phyloP scores from a whole-genome alignment of 345 rosid genomes.

The Hevea brasiliensis region DNA sequence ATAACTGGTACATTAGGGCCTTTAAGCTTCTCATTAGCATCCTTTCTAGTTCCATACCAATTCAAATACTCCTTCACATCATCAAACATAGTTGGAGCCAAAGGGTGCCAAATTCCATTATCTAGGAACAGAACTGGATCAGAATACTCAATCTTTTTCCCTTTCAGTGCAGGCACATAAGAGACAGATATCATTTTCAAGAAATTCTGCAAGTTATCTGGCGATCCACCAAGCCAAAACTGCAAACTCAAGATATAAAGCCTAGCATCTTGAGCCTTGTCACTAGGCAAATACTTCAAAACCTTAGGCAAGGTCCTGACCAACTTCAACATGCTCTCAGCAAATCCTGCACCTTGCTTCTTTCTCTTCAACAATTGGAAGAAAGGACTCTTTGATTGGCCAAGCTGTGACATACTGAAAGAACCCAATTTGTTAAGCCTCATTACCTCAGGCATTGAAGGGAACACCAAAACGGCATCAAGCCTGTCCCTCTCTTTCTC shows the following conservation, averaged over 20 bases:
- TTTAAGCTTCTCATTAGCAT: constrained; percentile 71
- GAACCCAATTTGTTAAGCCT: constrained; percentile 95
- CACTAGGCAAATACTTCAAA: constrained; percentile 92
- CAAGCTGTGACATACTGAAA: constrained; percentile 95
- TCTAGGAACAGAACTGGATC: constrained; percentile 94
- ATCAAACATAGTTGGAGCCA: constrained; percentile 92
- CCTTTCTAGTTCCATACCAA: constrained; percentile 88
- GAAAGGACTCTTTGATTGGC: constrained; percentile 90
- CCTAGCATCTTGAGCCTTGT: constrained; percentile 98
- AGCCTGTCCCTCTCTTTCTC: constrained; percentile 94
- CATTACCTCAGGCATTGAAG: constrained; percentile 99
- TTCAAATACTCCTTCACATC: constrained; percentile 95
- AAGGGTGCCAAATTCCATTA: constrained; percentile 94
- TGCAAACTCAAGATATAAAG: constrained; percentile 92
- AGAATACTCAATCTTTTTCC: constrained; percentile 65
- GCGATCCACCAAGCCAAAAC: constrained; percentile 99
- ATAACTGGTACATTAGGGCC: constrained; percentile 64
- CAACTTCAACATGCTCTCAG: constrained; percentile 93
- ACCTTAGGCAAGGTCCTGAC: constrained; percentile 96
- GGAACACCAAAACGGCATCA: constrained; percentile 95
- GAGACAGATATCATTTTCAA: constrained; percentile 92
- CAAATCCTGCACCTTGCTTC: constrained; percentile 93
- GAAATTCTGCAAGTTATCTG: constrained; percentile 91
- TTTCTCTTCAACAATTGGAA: constrained; percentile 92
- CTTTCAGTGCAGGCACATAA: constrained; percentile 82